Evolutionary conservation across 2,329 filamentous ascomycete species (phyloP).

Genomic region (Aspergillus spinulosporus): DNA sequence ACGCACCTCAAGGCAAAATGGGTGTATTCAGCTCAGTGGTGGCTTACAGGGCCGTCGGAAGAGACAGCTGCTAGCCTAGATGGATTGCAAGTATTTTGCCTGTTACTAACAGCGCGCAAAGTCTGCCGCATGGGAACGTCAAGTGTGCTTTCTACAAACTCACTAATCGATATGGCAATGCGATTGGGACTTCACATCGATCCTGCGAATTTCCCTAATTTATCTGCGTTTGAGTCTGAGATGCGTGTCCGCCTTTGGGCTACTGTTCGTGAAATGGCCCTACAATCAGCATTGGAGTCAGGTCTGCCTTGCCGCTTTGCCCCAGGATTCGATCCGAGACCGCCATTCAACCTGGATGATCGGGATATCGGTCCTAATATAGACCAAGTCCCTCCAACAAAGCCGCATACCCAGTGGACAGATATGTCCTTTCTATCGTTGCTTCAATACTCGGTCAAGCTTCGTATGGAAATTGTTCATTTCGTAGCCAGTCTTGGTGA

Average conservation of each 20-base stretch:
- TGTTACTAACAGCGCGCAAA: constrained; percentile 35
- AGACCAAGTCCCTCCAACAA: constrained; percentile 9
- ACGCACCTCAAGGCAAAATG: constrained; percentile 24
- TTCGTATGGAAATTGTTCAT: constrained; percentile 13
- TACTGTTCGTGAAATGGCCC: constrained; percentile 22
- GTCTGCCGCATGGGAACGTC: constrained; percentile 27
- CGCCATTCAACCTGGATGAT: constrained; percentile 31
- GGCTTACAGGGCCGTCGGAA: constrained; percentile 38
- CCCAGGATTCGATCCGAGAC: constrained; percentile 8
- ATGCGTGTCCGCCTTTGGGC: constrained; percentile 22
- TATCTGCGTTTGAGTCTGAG: constrained; percentile 21
- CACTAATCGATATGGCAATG: constrained; percentile 28
- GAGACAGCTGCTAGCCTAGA: constrained; percentile 31
- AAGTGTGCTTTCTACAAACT: constrained; percentile 23
- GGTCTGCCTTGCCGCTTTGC: constrained; percentile 13
- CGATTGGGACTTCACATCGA: constrained; percentile 33
- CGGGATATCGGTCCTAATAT: constrained; percentile 25
- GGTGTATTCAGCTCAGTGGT: constrained; percentile 38
- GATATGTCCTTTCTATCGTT: constrained; percentile 27
- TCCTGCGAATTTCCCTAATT: constrained; percentile 23
- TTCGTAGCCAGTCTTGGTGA: constrained; percentile 7
- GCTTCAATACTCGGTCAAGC: constrained; percentile 12
- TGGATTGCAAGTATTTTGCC: constrained; percentile 38
- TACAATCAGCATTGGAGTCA: constrained; percentile 20
- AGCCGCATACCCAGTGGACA: constrained; percentile 21